These are phyloP conservation scores for Thymus mandschuricus DNA, from an alignment of 257 asterid genomes.

Conservation along the genomic window DNA sequence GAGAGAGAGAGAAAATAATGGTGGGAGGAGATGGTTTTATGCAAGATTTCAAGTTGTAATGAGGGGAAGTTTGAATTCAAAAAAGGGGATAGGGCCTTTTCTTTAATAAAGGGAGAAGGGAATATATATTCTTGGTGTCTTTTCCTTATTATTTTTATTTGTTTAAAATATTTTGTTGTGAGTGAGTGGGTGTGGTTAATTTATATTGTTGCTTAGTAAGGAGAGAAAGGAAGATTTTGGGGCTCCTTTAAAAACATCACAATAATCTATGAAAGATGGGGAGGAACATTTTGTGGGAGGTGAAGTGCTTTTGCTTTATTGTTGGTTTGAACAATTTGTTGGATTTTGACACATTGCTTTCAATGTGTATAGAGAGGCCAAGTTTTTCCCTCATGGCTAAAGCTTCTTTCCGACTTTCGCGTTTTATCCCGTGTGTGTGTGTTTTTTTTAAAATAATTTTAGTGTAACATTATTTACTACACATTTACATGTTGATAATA, in stretches of 20 bases:
- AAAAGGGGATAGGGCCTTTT: constrained; percentile 37
- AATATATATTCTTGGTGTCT: constrained; percentile 54
- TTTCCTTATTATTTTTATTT: background rate
- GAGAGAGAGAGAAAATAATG: constrained; percentile 24
- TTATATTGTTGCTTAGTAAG: constrained; percentile 38
- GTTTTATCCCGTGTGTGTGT: background rate
- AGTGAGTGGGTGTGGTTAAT: constrained; percentile 19
- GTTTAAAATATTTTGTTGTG: background rate
- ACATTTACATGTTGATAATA: too few species aligned
- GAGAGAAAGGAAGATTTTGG: constrained; percentile 43
- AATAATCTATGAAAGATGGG: constrained; percentile 38
- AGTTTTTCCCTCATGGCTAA: constrained; percentile 24
- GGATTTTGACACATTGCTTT: constrained; percentile 39
- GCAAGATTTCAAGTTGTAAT: background rate
- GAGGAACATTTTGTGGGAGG: constrained; percentile 4
- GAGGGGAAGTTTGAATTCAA: constrained; percentile 45
- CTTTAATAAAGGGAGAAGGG: constrained; percentile 71
- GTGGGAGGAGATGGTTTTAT: constrained; percentile 27
- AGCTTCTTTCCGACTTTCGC: constrained; percentile 15
- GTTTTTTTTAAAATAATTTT: too few species aligned
- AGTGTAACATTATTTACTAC: too few species aligned
- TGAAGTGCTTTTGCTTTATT: constrained; percentile 43
- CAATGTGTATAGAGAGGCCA: constrained; percentile 25
- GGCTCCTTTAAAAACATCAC: constrained; percentile 40
- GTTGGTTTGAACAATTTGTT: constrained; percentile 43